Evolutionary conservation across 768 basidiomycete species (phyloP).

Genomic region (Panaeolus papilionaceus): DNA sequence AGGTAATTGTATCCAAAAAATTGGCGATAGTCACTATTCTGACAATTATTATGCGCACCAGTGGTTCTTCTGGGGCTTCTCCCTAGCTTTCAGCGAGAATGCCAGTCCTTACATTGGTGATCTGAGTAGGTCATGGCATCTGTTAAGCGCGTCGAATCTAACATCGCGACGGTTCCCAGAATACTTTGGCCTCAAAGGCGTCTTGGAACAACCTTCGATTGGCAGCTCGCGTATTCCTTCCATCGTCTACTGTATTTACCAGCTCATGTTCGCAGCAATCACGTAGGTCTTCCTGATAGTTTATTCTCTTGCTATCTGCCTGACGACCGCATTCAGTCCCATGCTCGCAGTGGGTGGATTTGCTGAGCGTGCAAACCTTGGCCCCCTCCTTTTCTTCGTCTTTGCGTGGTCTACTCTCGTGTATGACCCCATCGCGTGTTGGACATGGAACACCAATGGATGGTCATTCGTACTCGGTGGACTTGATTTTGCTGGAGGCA

Average conservation of each 20-base stretch:
- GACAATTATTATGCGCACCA: conserved; percentile 35
- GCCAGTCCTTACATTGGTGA: conserved; percentile 82
- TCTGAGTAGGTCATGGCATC: conserved; percentile 56
- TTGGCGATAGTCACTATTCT: background rate
- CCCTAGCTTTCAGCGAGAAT: conserved; percentile 86
- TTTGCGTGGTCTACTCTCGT: conserved; percentile 91
- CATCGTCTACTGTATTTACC: conserved; percentile 84
- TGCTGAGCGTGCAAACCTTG: conserved; percentile 86
- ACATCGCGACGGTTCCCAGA: conserved; percentile 41
- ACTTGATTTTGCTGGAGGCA: conserved; percentile 94
- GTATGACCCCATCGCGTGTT: conserved; percentile 95
- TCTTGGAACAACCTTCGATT: conserved; percentile 75
- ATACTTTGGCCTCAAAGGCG: conserved; percentile 85
- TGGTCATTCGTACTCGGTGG: conserved; percentile 81
- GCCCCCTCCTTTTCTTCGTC: conserved; percentile 88
- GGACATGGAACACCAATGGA: conserved; percentile 91
- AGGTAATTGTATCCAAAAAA: conserved; percentile 51
- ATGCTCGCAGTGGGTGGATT: conserved; percentile 94
- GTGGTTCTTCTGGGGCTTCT: conserved; percentile 99
- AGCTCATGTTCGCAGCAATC: conserved; percentile 91
- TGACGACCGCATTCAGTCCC: conserved; percentile 52
- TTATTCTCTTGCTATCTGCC: background rate
- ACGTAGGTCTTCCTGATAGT: conserved; percentile 53
- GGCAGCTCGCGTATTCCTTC: conserved; percentile 76
- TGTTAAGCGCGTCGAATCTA: conserved; percentile 8